Evolutionary conservation across 169 alveolate species (phyloP).

Genomic region (Plasmodium gonderi): DNA sequence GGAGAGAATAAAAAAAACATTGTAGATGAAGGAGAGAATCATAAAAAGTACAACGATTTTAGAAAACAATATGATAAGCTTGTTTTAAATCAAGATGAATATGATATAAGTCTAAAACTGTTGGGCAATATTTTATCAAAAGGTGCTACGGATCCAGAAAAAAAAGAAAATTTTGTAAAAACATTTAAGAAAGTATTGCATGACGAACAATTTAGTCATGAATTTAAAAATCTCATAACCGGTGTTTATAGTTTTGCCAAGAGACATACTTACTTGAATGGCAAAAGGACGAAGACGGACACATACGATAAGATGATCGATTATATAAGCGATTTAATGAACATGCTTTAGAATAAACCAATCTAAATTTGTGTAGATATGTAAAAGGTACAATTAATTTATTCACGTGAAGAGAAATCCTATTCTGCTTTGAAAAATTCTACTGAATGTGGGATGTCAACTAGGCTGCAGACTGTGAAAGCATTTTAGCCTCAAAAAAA

Average conservation of each 20-base stretch:
- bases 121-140: neutral
- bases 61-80: neutral
- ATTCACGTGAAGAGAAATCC: too few relatives aligned
- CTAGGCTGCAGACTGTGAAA: neutral
- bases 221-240: neutral
- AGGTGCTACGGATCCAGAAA: neutral
- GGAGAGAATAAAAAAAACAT: neutral
- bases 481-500: too few relatives aligned
- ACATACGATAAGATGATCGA: neutral
- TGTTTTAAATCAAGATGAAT: neutral
- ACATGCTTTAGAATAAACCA: neutral
- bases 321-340: neutral
- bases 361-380: neutral
- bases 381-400: too few relatives aligned
- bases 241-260: slow-evolving; percentile 16
- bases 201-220: neutral
- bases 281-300: neutral
- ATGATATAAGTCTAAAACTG: neutral
- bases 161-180: neutral
- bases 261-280: neutral
- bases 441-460: neutral
- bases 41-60: neutral
- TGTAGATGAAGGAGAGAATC: slow-evolving; percentile 3
- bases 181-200: neutral
- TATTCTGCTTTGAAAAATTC: too few relatives aligned